A percentile compares a stretch with the other conserved stretches of the same genome.
Conservation (phyloP, 805 yeast genomes). For the Candida schatavii region DNA sequence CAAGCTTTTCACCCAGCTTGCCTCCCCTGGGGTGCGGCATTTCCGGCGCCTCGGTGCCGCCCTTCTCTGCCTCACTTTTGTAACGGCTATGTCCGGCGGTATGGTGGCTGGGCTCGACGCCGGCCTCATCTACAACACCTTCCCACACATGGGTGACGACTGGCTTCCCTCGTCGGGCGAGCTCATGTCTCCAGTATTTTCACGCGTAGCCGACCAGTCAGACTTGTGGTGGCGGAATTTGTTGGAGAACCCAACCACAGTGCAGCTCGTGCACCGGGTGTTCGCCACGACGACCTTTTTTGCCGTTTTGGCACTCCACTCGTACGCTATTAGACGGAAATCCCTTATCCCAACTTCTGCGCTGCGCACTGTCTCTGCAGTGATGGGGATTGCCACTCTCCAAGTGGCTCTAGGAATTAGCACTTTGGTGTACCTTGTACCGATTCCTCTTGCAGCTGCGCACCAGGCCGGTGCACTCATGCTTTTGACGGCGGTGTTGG, state of each 20-base stretch:
- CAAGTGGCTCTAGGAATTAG: constrained; percentile 87
- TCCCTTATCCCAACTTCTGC: constrained; percentile 53
- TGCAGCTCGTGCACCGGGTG: constrained; percentile 85
- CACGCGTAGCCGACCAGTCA: constrained; percentile 62
- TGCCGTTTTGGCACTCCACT: constrained; percentile 65
- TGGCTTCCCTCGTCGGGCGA: constrained; percentile 75
- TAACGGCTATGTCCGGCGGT: constrained; percentile 97
- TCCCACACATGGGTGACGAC: constrained; percentile 94
- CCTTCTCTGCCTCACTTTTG: constrained; percentile 66
- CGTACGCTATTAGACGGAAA: constrained; percentile 60
- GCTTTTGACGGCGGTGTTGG: constrained; percentile 73
- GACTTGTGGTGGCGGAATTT: constrained; percentile 90
- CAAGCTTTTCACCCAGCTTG: constrained; percentile 54
- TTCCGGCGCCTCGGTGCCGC: constrained; percentile 56
- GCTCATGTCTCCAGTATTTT: constrained; percentile 68
- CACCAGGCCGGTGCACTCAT: constrained; percentile 98
- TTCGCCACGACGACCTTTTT: constrained; percentile 80
- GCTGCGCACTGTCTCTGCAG: constrained; percentile 53
- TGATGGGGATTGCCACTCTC: constrained; percentile 78
- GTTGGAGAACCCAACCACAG: constrained; percentile 94
- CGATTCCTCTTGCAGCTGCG: constrained; percentile 87
- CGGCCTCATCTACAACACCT: constrained; percentile 91
- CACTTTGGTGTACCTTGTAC: constrained; percentile 85
- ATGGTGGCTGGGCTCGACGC: constrained; percentile 98
- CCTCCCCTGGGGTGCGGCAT: constrained; percentile 55